A percentile compares a stretch with the other conserved stretches of the same genome.
These are phyloP conservation scores for Priceomyces medius DNA, from an alignment of 805 yeast species.

Conservation along the genomic window DNA sequence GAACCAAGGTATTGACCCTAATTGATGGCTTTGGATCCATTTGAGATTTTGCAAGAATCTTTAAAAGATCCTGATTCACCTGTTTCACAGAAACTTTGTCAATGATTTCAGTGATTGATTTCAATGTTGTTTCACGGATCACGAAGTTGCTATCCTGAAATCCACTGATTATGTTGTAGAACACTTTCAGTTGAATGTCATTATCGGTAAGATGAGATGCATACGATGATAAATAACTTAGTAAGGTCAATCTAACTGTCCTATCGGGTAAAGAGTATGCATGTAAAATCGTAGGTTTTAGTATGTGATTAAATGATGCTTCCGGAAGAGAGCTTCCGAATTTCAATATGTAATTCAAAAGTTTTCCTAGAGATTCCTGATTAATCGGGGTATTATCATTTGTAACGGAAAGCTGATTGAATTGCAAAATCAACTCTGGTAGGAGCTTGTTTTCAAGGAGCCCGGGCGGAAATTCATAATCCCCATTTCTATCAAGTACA, in stretches of 20 bases:
- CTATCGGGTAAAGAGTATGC: conserved; percentile 72
- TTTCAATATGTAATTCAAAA: conserved; percentile 44
- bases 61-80: conserved; percentile 78
- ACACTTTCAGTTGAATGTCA: conserved; percentile 69
- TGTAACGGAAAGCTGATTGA: conserved; percentile 25
- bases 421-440: conserved; percentile 65
- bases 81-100: conserved; percentile 73
- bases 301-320: conserved; percentile 35
- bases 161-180: conserved; percentile 71
- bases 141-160: conserved; percentile 79
- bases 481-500: conserved; percentile 15
- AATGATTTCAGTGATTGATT: conserved; percentile 59
- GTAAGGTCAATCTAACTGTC: conserved; percentile 68
- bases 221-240: conserved; percentile 60
- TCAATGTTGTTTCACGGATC: conserved; percentile 79
- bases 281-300: conserved; percentile 64
- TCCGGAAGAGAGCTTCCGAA: conserved; percentile 27
- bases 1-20: conserved; percentile 71
- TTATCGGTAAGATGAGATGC: conserved; percentile 50
- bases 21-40: conserved; percentile 74
- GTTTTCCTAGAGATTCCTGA: conserved; percentile 36
- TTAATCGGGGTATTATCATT: conserved; percentile 30
- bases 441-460: conserved; percentile 58
- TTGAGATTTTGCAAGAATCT: conserved; percentile 79
- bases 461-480: conserved; percentile 45